Evolutionary conservation across 257 asterid species (phyloP).

Genomic region (Rhazya stricta): DNA sequence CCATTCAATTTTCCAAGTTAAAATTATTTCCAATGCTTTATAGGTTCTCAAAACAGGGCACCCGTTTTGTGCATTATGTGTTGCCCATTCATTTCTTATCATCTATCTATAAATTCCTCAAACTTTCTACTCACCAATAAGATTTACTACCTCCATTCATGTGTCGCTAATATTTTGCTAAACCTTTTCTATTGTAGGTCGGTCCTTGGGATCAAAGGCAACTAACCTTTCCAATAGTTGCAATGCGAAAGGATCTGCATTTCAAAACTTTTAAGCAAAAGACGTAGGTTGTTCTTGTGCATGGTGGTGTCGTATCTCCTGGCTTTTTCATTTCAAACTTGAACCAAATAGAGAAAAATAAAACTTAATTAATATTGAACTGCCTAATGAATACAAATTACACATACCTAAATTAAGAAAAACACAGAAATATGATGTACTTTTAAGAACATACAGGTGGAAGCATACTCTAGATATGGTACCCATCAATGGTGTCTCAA

Average conservation of each 20-base stretch:
- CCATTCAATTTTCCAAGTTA: no score
- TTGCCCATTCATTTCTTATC: no score
- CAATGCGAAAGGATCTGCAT: constrained; percentile 71
- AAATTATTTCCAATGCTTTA: no score
- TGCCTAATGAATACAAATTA: no score
- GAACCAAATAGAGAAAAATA: constrained; percentile 21
- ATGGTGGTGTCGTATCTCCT: constrained; percentile 67
- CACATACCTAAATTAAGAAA: no score
- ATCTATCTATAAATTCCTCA: no score
- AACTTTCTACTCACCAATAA: no score
- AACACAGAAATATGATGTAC: not conserved
- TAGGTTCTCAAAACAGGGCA: no score
- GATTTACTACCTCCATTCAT: no score
- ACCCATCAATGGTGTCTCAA: constrained; percentile 77
- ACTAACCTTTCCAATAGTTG: constrained; percentile 59
- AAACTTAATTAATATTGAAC: no score
- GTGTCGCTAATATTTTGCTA: no score
- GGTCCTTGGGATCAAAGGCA: constrained; percentile 82
- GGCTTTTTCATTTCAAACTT: constrained; percentile 87
- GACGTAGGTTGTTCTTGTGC: constrained; percentile 68
- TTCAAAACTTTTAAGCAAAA: constrained; percentile 63
- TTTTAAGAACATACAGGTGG: constrained; percentile 4
- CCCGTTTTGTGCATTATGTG: no score
- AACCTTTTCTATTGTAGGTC: constrained; percentile 83
- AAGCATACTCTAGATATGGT: constrained; percentile 63